These are phyloP conservation scores for Cordyceps farinosa DNA, from an alignment of 2,329 filamentous ascomycete species.

Conservation along the genomic window DNA sequence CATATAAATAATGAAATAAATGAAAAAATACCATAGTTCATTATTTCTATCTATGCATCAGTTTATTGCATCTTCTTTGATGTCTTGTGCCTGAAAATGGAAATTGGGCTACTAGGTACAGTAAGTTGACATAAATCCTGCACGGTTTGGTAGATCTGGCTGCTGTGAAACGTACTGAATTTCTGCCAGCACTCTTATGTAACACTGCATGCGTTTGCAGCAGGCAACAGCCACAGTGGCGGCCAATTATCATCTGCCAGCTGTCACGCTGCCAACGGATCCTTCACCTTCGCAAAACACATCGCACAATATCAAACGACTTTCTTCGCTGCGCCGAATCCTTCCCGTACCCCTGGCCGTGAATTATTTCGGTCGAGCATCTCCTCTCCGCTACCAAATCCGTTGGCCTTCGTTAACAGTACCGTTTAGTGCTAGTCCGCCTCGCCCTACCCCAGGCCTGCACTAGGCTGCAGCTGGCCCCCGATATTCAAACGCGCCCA, in stretches of 20 bases:
- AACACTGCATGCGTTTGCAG: not conserved
- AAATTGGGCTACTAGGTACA: no score
- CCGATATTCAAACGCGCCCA: not conserved
- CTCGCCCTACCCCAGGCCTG: not conserved
- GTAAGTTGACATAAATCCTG: no score
- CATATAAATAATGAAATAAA: no score
- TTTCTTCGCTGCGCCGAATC: not conserved
- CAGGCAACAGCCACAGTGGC: not conserved
- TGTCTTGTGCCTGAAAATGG: no score
- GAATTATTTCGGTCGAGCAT: constrained; percentile 27
- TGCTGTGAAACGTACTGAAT: no score
- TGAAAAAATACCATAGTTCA: no score
- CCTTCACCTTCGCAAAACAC: not conserved
- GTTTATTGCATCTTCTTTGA: no score
- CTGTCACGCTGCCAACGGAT: not conserved
- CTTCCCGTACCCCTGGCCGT: not conserved
- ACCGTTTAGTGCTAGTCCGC: not conserved
- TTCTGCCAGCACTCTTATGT: no score
- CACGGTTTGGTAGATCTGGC: no score
- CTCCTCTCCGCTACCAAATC: not conserved
- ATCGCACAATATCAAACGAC: not conserved
- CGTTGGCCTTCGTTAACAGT: not conserved
- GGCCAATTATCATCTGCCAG: not conserved
- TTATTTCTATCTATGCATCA: no score
- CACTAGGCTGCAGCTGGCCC: constrained; percentile 7